phyloP scores from a whole-genome alignment of 2,329 filamentous ascomycete species.

The Alternaria arbusti region DNA sequence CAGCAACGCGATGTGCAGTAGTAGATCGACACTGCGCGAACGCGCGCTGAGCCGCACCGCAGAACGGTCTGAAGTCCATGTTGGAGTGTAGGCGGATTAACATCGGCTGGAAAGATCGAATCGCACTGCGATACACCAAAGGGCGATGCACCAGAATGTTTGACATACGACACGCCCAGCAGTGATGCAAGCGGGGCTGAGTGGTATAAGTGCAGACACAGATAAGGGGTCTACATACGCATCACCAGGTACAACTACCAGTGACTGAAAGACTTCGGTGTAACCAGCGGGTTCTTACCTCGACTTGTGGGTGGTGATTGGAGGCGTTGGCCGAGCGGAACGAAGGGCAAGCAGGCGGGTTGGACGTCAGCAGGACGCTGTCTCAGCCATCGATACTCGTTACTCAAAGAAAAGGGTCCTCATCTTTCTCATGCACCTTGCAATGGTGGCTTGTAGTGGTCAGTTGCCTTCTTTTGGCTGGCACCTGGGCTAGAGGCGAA shows the following conservation, averaged over 20 bases:
- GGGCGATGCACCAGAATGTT: not conserved
- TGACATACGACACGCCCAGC: not conserved
- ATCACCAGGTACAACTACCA: not conserved
- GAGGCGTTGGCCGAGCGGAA: not conserved
- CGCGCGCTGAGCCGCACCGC: slow-evolving; percentile 11
- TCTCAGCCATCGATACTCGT: not conserved
- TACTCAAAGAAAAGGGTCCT: not conserved
- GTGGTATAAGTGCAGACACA: not conserved
- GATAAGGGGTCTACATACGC: not conserved
- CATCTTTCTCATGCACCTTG: not conserved
- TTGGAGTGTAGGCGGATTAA: not conserved
- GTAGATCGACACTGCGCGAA: slow-evolving; percentile 21
- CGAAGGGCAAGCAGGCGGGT: slow-evolving; percentile 1
- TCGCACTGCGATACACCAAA: not conserved
- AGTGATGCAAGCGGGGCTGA: not conserved
- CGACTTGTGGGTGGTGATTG: not conserved
- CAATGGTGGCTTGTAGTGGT: slow-evolving; percentile 1
- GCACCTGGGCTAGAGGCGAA: not conserved
- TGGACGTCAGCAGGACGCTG: not conserved
- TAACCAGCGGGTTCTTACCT: not conserved
- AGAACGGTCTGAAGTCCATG: not conserved
- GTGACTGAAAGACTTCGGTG: not conserved
- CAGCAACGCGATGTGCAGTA: slow-evolving; percentile 8
- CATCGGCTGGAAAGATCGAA: not conserved
- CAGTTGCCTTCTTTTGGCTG: slow-evolving; percentile 14